A percentile compares a stretch with the other conserved stretches of the same genome.
phyloP scores from a whole-genome alignment of 257 asterid species.

The Paulownia fortunei region DNA sequence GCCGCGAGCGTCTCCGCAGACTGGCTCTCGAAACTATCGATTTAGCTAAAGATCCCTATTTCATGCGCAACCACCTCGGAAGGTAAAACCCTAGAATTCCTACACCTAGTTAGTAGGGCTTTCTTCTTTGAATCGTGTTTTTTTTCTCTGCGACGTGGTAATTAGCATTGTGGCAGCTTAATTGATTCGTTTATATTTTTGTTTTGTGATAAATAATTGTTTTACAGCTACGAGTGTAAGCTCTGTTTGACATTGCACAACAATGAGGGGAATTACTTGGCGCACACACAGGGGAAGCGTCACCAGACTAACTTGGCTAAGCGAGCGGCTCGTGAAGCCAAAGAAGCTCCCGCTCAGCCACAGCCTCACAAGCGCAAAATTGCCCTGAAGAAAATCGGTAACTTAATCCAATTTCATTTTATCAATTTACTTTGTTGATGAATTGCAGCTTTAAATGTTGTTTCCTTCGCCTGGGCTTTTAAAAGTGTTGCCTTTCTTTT shows the following conservation, averaged over 20 bases:
- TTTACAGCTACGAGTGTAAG: conserved; percentile 87
- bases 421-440: neutral
- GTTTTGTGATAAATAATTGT: neutral
- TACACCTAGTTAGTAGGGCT: neutral
- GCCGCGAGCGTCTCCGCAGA: conserved; percentile 92
- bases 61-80: conserved; percentile 98
- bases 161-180: neutral
- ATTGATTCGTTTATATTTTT: conserved; percentile 4
- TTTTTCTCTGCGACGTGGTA: neutral
- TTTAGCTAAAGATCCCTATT: conserved; percentile 95
- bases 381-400: conserved; percentile 73
- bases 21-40: conserved; percentile 95
- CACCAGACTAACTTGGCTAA: conserved; percentile 99
- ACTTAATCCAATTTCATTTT: neutral
- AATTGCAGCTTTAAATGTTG: neutral
- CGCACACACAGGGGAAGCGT: conserved; percentile 97
- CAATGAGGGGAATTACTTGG: conserved; percentile 98
- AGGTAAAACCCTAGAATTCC: conserved; percentile 55
- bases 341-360: conserved; percentile 97
- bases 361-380: conserved; percentile 96
- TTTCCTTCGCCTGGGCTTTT: neutral
- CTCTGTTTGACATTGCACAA: conserved; percentile 94
- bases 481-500: neutral
- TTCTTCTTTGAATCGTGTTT: neutral
- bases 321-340: conserved; percentile 98